Conservation (phyloP, 768 basidiomycete species). For the Mycena haematopus region DNA sequence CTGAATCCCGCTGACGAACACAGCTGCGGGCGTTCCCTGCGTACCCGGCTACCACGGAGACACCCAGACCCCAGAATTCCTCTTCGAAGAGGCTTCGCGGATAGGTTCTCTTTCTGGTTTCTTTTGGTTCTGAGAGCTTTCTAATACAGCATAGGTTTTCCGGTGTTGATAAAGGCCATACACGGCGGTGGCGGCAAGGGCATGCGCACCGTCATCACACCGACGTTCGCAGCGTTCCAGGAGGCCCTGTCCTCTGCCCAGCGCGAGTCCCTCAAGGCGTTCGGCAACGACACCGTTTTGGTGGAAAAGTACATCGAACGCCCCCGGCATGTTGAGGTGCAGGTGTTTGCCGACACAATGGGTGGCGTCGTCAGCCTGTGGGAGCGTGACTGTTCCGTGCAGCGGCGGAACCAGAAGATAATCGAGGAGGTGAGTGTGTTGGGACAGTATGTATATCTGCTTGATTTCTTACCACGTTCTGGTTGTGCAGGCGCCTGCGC, state of each 20-base stretch:
- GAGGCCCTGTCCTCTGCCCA: conserved; percentile 88
- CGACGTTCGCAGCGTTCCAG: conserved; percentile 69
- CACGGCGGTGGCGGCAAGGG: conserved; percentile 96
- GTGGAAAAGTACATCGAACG: conserved; percentile 89
- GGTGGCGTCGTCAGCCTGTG: conserved; percentile 93
- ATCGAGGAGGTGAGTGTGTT: conserved; percentile 80
- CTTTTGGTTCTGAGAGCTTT: not conserved
- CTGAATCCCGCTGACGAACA: conserved; percentile 10
- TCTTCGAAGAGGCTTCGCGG: conserved; percentile 69
- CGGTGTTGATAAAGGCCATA: conserved; percentile 95
- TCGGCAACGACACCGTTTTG: conserved; percentile 85
- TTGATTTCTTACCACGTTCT: too few relatives aligned
- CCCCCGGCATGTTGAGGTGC: conserved; percentile 93
- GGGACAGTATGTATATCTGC: not conserved
- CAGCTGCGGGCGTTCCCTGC: conserved; percentile 89
- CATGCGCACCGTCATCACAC: conserved; percentile 78
- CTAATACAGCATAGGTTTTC: conserved; percentile 62
- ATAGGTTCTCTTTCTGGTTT: conserved; percentile 64
- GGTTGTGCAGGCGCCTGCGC: conserved; percentile 78
- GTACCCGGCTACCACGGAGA: conserved; percentile 93
- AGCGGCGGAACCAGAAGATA: conserved; percentile 93
- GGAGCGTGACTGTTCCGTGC: conserved; percentile 94
- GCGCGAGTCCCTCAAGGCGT: conserved; percentile 86
- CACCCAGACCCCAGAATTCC: conserved; percentile 76
- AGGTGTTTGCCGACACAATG: conserved; percentile 85